phyloP scores from a whole-genome alignment of 352 stramenopile genomes.

The Aphanomyces invadans region DNA sequence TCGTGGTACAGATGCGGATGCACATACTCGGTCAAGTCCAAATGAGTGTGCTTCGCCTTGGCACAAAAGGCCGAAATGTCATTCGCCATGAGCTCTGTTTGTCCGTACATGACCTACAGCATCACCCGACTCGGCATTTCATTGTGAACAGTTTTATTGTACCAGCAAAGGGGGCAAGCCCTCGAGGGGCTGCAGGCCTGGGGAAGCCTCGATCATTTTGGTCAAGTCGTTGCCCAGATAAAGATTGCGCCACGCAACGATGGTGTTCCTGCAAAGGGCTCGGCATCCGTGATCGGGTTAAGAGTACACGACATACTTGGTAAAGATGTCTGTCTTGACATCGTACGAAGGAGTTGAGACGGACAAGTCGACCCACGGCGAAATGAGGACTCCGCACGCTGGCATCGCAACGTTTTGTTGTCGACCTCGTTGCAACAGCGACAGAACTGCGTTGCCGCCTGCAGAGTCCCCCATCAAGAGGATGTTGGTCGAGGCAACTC shows the following conservation, averaged over 20 bases:
- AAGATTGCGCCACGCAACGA: background rate
- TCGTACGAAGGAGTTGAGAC: slow-evolving; percentile 8
- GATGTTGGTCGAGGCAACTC: slow-evolving; percentile 10
- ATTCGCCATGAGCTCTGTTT: slow-evolving; percentile 18
- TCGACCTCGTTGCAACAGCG: slow-evolving; percentile 9
- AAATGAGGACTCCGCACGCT: slow-evolving; percentile 11
- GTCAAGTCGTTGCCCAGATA: slow-evolving; percentile 11
- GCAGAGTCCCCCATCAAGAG: slow-evolving; percentile 20
- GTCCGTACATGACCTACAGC: slow-evolving; percentile 5
- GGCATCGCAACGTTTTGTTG: background rate
- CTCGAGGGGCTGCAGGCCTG: slow-evolving; percentile 8
- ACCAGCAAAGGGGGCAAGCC: slow-evolving; percentile 17
- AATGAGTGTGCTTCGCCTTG: background rate
- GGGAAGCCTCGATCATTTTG: slow-evolving; percentile 15
- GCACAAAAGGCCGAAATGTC: slow-evolving; percentile 16
- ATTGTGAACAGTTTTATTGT: too few species aligned
- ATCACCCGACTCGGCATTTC: too few species aligned
- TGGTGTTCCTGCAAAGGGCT: background rate
- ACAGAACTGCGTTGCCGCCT: slow-evolving; percentile 15
- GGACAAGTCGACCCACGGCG: slow-evolving; percentile 18
- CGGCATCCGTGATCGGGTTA: background rate
- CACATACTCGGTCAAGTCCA: slow-evolving; percentile 6
- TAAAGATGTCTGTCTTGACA: slow-evolving; percentile 14
- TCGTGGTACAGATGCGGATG: slow-evolving; percentile 14
- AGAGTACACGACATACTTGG: slow-evolving; percentile 4